These are phyloP conservation scores for Steccherinum ochraceum DNA, from an alignment of 768 basidiomycete genomes.

Conservation along the genomic window DNA sequence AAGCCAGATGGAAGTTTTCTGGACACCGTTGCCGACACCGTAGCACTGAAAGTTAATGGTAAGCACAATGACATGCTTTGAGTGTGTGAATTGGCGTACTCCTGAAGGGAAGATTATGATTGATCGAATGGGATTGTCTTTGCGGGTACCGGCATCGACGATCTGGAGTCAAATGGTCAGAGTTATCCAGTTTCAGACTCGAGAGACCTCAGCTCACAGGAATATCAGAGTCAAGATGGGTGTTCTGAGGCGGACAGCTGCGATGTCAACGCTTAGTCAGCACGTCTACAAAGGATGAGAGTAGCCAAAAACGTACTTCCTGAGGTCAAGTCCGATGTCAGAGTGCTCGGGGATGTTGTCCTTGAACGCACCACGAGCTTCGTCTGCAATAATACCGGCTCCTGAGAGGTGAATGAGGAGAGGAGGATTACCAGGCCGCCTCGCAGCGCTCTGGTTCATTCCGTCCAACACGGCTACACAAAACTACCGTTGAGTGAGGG, in stretches of 20 bases:
- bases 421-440: constrained; percentile 31
- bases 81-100: no score
- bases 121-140: constrained; percentile 35
- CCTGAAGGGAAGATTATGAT: constrained; percentile 35
- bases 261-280: not conserved
- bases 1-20: constrained; percentile 31
- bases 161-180: constrained; percentile 16
- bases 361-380: constrained; percentile 32
- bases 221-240: constrained; percentile 28
- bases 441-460: constrained; percentile 29
- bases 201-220: constrained; percentile 14
- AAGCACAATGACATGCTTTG: no score
- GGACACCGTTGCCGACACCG: constrained; percentile 33
- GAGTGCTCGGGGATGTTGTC: constrained; percentile 28
- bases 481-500: no score
- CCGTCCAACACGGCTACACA: constrained; percentile 30
- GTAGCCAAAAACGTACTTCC: constrained; percentile 15
- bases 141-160: constrained; percentile 33
- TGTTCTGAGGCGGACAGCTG: constrained; percentile 25
- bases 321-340: constrained; percentile 31
- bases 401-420: constrained; percentile 40
- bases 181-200: not conserved
- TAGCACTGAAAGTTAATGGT: constrained; percentile 30
- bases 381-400: constrained; percentile 33
- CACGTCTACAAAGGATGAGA: not conserved